These are phyloP conservation scores for Westerdykella aurantiaca DNA, from an alignment of 2,329 filamentous ascomycete genomes.

Conservation along the genomic window DNA sequence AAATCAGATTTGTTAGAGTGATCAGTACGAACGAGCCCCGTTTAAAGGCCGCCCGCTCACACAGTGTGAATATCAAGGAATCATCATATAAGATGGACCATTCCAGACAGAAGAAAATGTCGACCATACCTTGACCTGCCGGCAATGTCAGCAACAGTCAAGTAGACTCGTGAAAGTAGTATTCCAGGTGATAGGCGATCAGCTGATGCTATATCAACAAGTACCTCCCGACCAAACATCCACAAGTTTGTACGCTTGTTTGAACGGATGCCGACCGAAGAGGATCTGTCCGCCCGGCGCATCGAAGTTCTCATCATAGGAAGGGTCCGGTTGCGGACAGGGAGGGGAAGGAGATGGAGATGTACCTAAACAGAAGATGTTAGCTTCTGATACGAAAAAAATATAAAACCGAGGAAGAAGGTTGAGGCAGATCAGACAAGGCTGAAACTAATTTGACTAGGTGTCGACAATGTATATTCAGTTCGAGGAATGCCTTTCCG, in stretches of 20 bases:
- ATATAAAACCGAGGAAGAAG: constrained; percentile 2
- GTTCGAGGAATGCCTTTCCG: constrained; percentile 65
- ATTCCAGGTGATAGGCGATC: constrained; percentile 39
- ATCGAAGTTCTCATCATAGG: constrained; percentile 59
- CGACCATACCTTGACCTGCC: constrained; percentile 28
- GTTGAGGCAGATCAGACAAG: constrained; percentile 54
- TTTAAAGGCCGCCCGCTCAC: constrained; percentile 52
- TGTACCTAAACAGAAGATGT: constrained; percentile 30
- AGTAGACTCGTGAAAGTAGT: constrained; percentile 1
- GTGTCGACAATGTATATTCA: constrained; percentile 60
- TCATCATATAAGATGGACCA: constrained; percentile 55
- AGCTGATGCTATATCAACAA: constrained; percentile 67
- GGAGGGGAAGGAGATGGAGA: constrained; percentile 12
- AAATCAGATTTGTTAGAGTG: constrained; percentile 65
- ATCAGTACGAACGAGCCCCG: constrained; percentile 49
- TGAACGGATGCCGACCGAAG: constrained; percentile 46
- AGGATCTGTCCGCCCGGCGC: constrained; percentile 64
- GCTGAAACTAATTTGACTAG: constrained; percentile 61
- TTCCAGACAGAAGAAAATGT: constrained; percentile 25
- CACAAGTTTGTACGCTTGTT: constrained; percentile 61
- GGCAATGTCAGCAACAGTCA: constrained; percentile 10
- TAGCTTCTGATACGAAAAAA: constrained; percentile 18
- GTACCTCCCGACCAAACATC: constrained; percentile 49
- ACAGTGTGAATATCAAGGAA: constrained; percentile 63
- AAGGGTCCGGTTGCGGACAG: constrained; percentile 7